Conservation (phyloP, 345 rosid genomes). For the Populus pruinosa region DNA sequence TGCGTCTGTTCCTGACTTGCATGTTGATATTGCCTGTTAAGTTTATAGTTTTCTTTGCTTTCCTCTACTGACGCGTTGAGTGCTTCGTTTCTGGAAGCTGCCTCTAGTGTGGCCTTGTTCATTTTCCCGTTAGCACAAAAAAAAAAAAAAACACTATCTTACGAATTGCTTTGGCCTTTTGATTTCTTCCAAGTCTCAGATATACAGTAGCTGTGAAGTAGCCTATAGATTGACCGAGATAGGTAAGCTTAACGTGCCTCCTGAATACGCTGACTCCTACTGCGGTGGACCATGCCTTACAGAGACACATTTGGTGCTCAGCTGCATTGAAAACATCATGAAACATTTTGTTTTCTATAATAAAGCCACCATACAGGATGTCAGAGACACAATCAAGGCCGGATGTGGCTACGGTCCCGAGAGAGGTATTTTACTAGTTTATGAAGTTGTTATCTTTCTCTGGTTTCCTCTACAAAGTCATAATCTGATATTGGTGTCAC, state of each 20-base stretch:
- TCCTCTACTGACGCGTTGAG: background rate
- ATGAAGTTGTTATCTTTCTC: background rate
- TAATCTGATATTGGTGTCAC: background rate
- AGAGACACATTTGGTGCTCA: slow-evolving; percentile 69
- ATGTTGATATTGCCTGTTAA: background rate
- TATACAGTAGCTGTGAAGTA: slow-evolving; percentile 66
- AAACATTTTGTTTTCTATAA: slow-evolving; percentile 63
- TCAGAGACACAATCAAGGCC: slow-evolving; percentile 58
- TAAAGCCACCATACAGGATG: slow-evolving; percentile 53
- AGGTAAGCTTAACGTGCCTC: slow-evolving; percentile 61
- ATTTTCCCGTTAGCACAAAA: background rate
- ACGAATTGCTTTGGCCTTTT: background rate
- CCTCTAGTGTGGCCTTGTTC: background rate
- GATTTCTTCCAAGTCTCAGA: slow-evolving; percentile 28
- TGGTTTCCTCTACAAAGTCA: background rate
- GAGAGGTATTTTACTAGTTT: slow-evolving; percentile 11
- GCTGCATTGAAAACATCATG: slow-evolving; percentile 57
- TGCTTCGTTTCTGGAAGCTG: background rate
- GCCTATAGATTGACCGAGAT: slow-evolving; percentile 56
- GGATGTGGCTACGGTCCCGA: slow-evolving; percentile 67
- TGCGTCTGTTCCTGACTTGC: background rate
- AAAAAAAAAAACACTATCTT: background rate
- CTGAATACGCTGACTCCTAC: slow-evolving; percentile 37
- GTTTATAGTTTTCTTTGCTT: background rate
- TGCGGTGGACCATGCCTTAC: slow-evolving; percentile 75